Evolutionary conservation across 306 rosid species (phyloP).

Genomic region (Mucuna pruriens): DNA sequence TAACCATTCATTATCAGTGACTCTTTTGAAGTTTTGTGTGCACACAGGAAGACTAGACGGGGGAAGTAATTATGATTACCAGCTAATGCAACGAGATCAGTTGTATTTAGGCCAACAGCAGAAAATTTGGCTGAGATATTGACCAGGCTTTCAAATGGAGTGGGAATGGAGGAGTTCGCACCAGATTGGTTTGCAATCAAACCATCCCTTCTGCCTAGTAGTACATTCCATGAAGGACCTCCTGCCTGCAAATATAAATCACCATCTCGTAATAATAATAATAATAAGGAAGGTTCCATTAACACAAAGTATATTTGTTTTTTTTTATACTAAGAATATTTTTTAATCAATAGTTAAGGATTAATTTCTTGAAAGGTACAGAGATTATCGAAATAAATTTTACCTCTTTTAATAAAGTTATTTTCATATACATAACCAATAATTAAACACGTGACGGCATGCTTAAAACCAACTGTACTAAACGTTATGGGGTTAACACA

Average conservation of each 20-base stretch:
- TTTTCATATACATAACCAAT: too few relatives aligned
- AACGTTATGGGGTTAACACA: too few relatives aligned
- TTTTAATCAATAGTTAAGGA: too few relatives aligned
- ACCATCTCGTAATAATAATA: too few relatives aligned
- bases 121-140: slow-evolving; percentile 66
- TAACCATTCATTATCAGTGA: neutral
- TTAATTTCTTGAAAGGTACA: too few relatives aligned
- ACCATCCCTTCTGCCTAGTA: slow-evolving; percentile 74
- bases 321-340: too few relatives aligned
- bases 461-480: too few relatives aligned
- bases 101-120: slow-evolving; percentile 63
- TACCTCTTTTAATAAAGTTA: too few relatives aligned
- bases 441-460: too few relatives aligned
- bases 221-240: slow-evolving; percentile 75
- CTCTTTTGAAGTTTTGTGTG: neutral
- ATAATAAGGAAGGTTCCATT: too few relatives aligned
- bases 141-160: slow-evolving; percentile 59
- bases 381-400: too few relatives aligned
- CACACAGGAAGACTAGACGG: neutral
- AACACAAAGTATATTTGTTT: too few relatives aligned
- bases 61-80: slow-evolving; percentile 40
- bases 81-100: slow-evolving; percentile 72
- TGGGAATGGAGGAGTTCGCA: slow-evolving; percentile 63
- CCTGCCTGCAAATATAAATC: slow-evolving; percentile 54
- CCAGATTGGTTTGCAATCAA: slow-evolving; percentile 67